Percentiles rank a stretch among this genome's conserved stretches.
Conservation (phyloP, 2,329 filamentous ascomycete genomes). For the Rhexocercosporidium sp. region DNA sequence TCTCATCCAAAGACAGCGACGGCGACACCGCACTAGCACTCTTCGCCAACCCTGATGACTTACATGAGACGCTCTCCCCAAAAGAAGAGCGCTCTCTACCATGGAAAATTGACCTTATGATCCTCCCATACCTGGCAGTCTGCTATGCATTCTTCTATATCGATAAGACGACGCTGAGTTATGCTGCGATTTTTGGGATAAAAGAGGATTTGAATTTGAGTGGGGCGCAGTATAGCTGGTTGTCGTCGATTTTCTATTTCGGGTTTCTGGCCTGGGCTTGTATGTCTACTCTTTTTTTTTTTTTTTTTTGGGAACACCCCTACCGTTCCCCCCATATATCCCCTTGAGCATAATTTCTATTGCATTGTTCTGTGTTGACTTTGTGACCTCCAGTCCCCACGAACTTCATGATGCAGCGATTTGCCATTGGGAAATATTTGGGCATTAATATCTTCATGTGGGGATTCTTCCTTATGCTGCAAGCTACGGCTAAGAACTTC, state of each 20-base stretch:
- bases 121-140: constrained; percentile 59
- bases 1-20: constrained; percentile 42
- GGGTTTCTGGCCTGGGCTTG: constrained; percentile 59
- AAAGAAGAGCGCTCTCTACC: constrained; percentile 45
- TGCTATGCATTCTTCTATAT: constrained; percentile 54
- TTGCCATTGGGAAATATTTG: constrained; percentile 60
- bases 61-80: constrained; percentile 51
- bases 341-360: no score
- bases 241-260: constrained; percentile 60
- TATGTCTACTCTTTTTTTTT: background rate
- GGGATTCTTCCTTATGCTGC: constrained; percentile 56
- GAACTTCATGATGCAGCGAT: constrained; percentile 50
- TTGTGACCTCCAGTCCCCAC: constrained; percentile 49
- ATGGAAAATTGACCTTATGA: constrained; percentile 61
- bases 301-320: no score
- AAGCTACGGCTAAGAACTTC: constrained; percentile 57
- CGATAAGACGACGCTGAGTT: constrained; percentile 54
- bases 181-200: constrained; percentile 63
- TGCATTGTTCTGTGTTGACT: no score
- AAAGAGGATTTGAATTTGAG: constrained; percentile 56
- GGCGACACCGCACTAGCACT: constrained; percentile 57
- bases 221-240: constrained; percentile 57
- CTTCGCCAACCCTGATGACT: constrained; percentile 53
- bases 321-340: no score
- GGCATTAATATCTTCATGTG: constrained; percentile 57